Evolutionary conservation across 495 filamentous ascomycete genomes (phyloP), one percentile per base, ranked within the genome.

Genomic region (Aspergillus saccharolyticus): DNA sequence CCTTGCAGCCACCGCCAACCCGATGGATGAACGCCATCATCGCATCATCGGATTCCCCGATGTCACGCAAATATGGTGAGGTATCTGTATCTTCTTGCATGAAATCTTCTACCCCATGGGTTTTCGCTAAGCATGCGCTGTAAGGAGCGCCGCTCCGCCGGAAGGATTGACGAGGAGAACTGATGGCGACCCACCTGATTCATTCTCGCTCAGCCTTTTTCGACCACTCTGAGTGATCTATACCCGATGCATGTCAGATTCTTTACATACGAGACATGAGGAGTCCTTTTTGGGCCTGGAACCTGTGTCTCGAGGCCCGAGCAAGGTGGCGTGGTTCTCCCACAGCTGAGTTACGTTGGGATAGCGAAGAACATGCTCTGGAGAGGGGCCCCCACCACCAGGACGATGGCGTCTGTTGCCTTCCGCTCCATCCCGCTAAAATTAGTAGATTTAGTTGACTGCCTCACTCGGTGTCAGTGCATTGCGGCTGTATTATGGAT

Each of bases 191-290:
- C 47, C 47, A 50, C 47, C 17, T 50, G 0, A 15, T 30, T n/a
- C n/a, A 50, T 30, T n/a, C 17, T 47, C 19, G 18, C 7, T 22
- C 44, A 22, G 44, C 44, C 44, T 22, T 7, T 47, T 14, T 39
- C 5, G 44, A 19, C 44, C 44, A 22, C 44, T 47, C 44, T 24
- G 8, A 50, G 4, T 3, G 14, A 50, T 24, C 47, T 33, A 30
- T 17, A 33, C 30, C 8, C 16, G 25, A 50, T 30, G 47, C 47
- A 50, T 50, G 47, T 50, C 47, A 50, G 47, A 50, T 30, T 17
- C 1, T 15, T 15, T 50, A 0, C 47, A 10, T 30, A 28, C 22
- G 47, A 50, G 47, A 50, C 47, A 50, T 50, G 47, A 50, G 47
- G 1, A 22, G 21, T 50, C 24, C 22, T 8, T 16, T 12, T 30